phyloP scores from a whole-genome alignment of 371 early-diverging fungal species.

The Mortierella sp. region DNA sequence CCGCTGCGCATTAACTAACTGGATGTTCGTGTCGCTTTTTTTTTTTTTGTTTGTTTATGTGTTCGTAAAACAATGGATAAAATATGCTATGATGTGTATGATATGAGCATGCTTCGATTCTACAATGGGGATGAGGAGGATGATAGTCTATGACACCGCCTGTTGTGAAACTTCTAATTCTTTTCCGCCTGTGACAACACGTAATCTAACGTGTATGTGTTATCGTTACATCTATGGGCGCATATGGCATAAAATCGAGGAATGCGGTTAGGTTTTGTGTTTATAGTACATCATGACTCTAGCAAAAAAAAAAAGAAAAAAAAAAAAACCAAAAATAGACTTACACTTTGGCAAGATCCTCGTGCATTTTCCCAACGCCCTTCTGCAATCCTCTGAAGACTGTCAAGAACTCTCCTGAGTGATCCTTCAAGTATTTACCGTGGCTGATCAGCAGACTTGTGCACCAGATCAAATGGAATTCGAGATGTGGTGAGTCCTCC shows the following conservation, averaged over 20 bases:
- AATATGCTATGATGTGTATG: neutral
- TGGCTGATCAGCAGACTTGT: slow-evolving; percentile 81
- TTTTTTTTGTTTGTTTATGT: neutral
- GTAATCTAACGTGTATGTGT: slow-evolving; percentile 82
- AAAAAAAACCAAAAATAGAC: slow-evolving; percentile 26
- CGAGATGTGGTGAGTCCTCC: slow-evolving; percentile 84
- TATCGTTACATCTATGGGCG: slow-evolving; percentile 79
- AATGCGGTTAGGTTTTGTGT: neutral
- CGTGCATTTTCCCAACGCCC: slow-evolving; percentile 75
- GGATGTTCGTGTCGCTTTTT: too few species aligned
- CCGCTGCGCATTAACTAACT: too few species aligned
- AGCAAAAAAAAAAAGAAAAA: neutral
- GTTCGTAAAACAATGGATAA: neutral
- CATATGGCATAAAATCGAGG: neutral
- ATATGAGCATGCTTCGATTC: neutral
- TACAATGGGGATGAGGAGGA: too few species aligned
- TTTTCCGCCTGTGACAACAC: slow-evolving; percentile 60
- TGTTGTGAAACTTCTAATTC: slow-evolving; percentile 20
- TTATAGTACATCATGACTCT: too few species aligned
- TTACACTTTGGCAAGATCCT: slow-evolving; percentile 85
- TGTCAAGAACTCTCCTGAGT: slow-evolving; percentile 79
- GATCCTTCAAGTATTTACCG: slow-evolving; percentile 85
- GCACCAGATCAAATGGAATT: slow-evolving; percentile 91
- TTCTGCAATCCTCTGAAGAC: slow-evolving; percentile 86
- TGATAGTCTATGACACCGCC: neutral